Evolutionary conservation across 768 basidiomycete genomes (phyloP).

Genomic region (Boletus rufocinnamomeus): DNA sequence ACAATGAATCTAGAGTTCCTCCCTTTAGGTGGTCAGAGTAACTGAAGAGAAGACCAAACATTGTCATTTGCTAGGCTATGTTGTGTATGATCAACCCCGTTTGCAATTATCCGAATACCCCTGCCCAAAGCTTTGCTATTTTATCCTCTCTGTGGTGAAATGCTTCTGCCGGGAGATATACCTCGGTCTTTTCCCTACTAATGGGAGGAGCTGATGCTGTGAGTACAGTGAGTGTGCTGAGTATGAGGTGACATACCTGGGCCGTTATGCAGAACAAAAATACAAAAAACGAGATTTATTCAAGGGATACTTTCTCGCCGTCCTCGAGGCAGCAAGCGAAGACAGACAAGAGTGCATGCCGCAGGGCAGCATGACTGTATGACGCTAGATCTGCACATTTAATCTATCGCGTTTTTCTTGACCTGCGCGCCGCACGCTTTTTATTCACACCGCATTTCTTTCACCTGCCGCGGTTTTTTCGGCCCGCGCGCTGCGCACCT

Average conservation of each 20-base stretch:
- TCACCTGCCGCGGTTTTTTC: too few species aligned
- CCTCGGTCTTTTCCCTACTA: not conserved
- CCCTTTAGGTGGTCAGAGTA: not conserved
- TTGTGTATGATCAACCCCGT: not conserved
- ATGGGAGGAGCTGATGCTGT: too few species aligned
- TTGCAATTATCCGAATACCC: not conserved
- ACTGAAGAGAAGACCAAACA: not conserved
- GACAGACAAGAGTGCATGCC: slow-evolving; percentile 22
- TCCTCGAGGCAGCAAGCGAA: slow-evolving; percentile 39
- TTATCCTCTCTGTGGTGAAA: not conserved
- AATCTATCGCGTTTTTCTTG: too few species aligned
- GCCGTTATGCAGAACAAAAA: too few species aligned
- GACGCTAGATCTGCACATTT: too few species aligned
- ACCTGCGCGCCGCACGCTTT: too few species aligned
- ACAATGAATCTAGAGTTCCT: not conserved
- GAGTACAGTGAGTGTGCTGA: too few species aligned
- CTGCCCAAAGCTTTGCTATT: not conserved
- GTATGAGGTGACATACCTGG: too few species aligned
- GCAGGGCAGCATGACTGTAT: slow-evolving; percentile 12
- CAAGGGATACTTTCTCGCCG: slow-evolving; percentile 25
- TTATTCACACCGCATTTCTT: too few species aligned
- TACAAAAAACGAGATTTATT: slow-evolving; percentile 30
- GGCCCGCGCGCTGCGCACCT: too few species aligned
- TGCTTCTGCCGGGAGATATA: too few species aligned
- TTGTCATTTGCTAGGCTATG: not conserved